Base-by-base conservation (phyloP, 331 rosid species). In the Prunus yedoensis region DNA sequence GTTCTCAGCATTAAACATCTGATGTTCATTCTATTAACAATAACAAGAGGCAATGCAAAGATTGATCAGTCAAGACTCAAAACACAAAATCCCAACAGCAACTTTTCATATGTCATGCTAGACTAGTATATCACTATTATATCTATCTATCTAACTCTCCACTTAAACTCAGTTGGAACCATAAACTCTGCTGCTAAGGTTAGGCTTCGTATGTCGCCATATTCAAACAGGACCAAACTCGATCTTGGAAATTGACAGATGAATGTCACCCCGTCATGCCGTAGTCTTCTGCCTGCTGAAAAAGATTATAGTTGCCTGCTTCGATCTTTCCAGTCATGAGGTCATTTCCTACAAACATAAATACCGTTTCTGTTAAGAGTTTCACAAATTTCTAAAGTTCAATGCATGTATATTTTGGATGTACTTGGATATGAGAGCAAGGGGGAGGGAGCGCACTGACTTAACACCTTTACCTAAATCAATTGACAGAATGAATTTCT, bases 321-420 rank as follows among this genome's bases (percentile, higher is more conserved):
- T 87, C 91, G 68, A 87, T 80, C 78, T 87, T 87, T 69, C 89
- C 87, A n/a, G 69, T 63, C 79, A 85, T 80, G 49, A 82, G 84
- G 41, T 83, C 91, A 66, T 78, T 78, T 69, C 87, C 91, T 80
- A 68, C 69, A 68, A 47, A 4, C 35, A 67, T 53, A 27, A 46
- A 27, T 17, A 27, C n/a, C 50, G 47, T 70, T 28, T 6, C 15
- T 52, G 50, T 18, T 3, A 52, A 28, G 74, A 28, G 27, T 28
- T 51, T 54, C 58, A 12, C 53, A 71, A 32, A 63, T 63, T 41
- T 16, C 32, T 9, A 30, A 69, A 27, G 9, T n/a, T 25, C 3
- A 20, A 49, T 16, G 17, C 50, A 53, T 3, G 15, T 4, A 53
- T 12, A 52, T 70, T 53, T 28, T 10, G 47, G 8, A 27, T 3